Percentiles rank a stretch among this genome's conserved stretches.
These are phyloP conservation scores for Aspergillus fijiensis DNA, from an alignment of 2,329 filamentous ascomycete genomes.

Conservation along the genomic window DNA sequence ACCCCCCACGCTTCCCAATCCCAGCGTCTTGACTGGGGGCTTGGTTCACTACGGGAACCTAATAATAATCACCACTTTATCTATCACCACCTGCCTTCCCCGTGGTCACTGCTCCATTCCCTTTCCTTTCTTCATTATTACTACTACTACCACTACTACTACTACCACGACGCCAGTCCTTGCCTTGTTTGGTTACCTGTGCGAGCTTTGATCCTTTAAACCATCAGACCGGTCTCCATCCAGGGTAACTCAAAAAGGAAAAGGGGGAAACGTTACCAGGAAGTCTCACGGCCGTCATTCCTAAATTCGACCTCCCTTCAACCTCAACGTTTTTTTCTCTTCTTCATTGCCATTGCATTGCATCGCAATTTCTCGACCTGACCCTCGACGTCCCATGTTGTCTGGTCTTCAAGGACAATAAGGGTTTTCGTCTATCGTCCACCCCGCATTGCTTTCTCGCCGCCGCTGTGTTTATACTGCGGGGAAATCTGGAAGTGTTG, in stretches of 20 bases:
- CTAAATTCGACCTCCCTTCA: neutral
- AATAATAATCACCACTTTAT: neutral
- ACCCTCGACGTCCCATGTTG: neutral
- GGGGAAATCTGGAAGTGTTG: neutral
- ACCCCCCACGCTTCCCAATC: slow-evolving; percentile 6
- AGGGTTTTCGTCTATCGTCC: neutral
- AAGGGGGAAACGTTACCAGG: slow-evolving; percentile 2
- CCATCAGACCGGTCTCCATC: neutral
- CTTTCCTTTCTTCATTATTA: neutral
- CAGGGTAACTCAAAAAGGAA: neutral
- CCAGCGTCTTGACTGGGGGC: slow-evolving; percentile 8
- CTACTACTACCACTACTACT: too few relatives aligned
- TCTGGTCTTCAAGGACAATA: neutral
- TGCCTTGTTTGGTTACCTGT: slow-evolving; percentile 9
- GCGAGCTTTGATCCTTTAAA: slow-evolving; percentile 10
- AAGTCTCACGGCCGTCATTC: slow-evolving; percentile 3
- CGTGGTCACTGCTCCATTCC: slow-evolving; percentile 7
- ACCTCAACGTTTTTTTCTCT: neutral
- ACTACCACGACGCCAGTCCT: slow-evolving; percentile 5
- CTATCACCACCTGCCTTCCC: slow-evolving; percentile 2
- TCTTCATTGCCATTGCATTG: neutral
- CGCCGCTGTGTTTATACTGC: neutral
- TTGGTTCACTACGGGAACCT: slow-evolving; percentile 6
- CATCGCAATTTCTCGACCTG: neutral
- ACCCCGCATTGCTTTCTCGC: slow-evolving; percentile 2